These are phyloP conservation scores for Solanum clarkiae DNA, from an alignment of 257 asterid species.

Conservation along the genomic window DNA sequence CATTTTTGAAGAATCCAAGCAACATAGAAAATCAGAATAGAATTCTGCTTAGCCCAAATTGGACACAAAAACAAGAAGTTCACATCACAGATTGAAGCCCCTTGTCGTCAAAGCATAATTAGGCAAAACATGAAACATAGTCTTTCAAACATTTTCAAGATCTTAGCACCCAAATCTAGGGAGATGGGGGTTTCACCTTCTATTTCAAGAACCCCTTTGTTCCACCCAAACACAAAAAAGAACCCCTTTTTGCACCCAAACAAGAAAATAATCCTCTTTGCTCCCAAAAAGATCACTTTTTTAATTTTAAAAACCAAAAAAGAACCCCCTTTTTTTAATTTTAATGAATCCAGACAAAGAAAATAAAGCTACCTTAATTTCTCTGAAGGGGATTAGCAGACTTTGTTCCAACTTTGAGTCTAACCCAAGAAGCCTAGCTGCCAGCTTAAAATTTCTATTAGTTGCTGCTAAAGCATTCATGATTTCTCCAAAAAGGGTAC, in stretches of 20 bases:
- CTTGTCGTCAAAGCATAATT: background rate
- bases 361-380: constrained; percentile 58
- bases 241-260: background rate
- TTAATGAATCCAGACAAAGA: background rate
- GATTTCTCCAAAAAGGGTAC: constrained; percentile 1
- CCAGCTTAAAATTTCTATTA: constrained; percentile 81
- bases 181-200: background rate
- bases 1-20: background rate
- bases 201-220: background rate
- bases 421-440: constrained; percentile 73
- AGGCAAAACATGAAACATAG: background rate
- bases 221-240: background rate
- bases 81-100: background rate
- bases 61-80: background rate
- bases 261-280: background rate
- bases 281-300: background rate
- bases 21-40: background rate
- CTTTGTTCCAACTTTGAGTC: constrained; percentile 87
- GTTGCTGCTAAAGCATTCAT: constrained; percentile 97
- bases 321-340: background rate
- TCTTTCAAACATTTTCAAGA: background rate
- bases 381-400: constrained; percentile 82
- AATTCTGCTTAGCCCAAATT: background rate
- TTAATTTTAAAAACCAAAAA: background rate
- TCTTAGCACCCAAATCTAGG: background rate